Evolutionary conservation across 2,329 filamentous ascomycete genomes (phyloP).

Genomic region (Ciborinia camelliae): DNA sequence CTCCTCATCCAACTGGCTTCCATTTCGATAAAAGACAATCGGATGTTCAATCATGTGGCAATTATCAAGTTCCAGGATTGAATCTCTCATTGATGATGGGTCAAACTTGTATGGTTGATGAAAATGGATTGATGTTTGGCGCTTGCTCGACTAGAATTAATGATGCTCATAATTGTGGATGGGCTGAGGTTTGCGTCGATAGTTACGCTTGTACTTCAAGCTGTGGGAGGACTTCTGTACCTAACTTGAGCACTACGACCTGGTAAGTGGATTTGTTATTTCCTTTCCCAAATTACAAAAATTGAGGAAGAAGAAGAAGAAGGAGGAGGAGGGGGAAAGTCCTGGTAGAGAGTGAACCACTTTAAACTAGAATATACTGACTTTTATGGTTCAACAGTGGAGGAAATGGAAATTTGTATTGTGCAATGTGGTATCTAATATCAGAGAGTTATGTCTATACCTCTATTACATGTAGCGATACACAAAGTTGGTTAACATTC

Average conservation of each 20-base stretch:
- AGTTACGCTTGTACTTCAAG: background rate
- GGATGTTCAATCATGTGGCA: background rate
- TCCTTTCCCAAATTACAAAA: background rate
- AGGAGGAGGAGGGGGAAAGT: too few relatives aligned
- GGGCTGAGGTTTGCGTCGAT: conserved; percentile 8
- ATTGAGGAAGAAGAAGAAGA: background rate
- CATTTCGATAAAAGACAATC: background rate
- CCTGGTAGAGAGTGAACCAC: too few relatives aligned
- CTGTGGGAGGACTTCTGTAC: conserved; percentile 15
- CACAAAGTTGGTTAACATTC: background rate
- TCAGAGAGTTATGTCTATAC: conserved; percentile 1
- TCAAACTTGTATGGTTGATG: background rate
- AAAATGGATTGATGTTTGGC: conserved; percentile 11
- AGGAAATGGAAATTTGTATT: background rate
- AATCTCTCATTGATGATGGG: background rate
- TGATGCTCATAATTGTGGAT: conserved; percentile 1
- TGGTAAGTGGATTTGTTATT: conserved; percentile 7
- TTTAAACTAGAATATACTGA: background rate
- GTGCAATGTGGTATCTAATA: conserved; percentile 10
- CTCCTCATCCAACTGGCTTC: background rate
- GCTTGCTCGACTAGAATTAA: background rate
- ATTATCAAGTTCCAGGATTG: background rate
- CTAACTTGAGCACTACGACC: background rate
- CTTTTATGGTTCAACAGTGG: background rate
- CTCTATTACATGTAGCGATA: background rate